These are phyloP conservation scores for Candida frijolesensis DNA, from an alignment of 1,139 yeast species.

Conservation along the genomic window DNA sequence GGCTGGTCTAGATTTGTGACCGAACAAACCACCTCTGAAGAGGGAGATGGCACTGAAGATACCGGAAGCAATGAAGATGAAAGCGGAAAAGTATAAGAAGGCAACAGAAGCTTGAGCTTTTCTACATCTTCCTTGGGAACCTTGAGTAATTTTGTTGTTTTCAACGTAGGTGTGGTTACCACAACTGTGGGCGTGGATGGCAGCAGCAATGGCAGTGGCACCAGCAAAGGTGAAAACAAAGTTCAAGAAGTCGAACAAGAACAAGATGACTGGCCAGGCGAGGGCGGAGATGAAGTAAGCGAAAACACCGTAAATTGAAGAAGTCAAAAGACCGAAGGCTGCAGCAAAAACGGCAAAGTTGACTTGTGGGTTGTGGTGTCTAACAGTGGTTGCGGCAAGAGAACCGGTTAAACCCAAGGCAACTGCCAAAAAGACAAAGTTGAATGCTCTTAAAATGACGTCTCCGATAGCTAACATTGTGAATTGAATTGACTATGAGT, in stretches of 20 bases:
- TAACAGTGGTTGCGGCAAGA: constrained; percentile 66
- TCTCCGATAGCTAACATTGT: constrained; percentile 70
- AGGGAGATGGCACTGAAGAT: constrained; percentile 62
- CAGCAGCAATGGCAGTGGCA: constrained; percentile 92
- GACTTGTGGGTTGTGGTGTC: constrained; percentile 72
- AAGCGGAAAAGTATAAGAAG: constrained; percentile 86
- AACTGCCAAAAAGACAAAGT: constrained; percentile 74
- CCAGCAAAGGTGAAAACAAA: constrained; percentile 91
- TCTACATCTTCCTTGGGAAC: constrained; percentile 83
- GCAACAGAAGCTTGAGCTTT: constrained; percentile 91
- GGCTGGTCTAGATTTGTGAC: constrained; percentile 46
- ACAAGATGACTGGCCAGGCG: constrained; percentile 84
- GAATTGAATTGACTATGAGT: constrained; percentile 4
- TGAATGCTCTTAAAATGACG: constrained; percentile 68
- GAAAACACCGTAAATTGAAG: constrained; percentile 73
- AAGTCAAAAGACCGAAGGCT: constrained; percentile 80
- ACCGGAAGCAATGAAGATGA: constrained; percentile 69
- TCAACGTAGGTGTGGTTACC: constrained; percentile 63
- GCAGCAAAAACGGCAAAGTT: constrained; percentile 87
- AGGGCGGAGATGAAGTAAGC: constrained; percentile 79
- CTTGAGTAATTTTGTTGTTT: constrained; percentile 70
- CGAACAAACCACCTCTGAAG: constrained; percentile 74
- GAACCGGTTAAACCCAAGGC: constrained; percentile 86
- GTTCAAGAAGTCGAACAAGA: constrained; percentile 80
- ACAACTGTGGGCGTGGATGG: constrained; percentile 85